Evolutionary conservation across 78 protist species (phyloP).

Genomic region (Cavenderia fasciculata): DNA sequence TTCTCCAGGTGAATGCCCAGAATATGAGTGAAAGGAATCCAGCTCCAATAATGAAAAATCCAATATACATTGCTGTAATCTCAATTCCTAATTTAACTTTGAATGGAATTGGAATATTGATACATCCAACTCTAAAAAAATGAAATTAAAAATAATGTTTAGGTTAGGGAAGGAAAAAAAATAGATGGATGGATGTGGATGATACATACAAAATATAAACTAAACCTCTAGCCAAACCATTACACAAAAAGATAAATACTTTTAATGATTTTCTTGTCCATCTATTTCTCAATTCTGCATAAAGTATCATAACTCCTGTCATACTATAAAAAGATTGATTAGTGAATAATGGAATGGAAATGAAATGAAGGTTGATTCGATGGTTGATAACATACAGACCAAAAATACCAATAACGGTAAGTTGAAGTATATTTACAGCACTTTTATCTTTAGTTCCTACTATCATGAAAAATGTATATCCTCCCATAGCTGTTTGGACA

Average conservation of each 20-base stretch:
- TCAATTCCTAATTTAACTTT: neutral
- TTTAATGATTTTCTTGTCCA: conserved; percentile 55
- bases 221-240: conserved; percentile 64
- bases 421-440: conserved; percentile 12
- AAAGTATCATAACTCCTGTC: conserved; percentile 26
- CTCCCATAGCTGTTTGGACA: conserved; percentile 55
- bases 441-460: conserved; percentile 19
- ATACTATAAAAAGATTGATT: neutral
- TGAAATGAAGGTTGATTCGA: neutral
- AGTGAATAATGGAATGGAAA: neutral
- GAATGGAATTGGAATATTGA: conserved; percentile 9
- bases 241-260: conserved; percentile 35
- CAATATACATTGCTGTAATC: conserved; percentile 1
- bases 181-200: too few relatives aligned
- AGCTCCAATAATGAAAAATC: conserved; percentile 26
- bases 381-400: neutral
- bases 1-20: conserved; percentile 32
- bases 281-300: conserved; percentile 48
- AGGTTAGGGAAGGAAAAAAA: too few relatives aligned
- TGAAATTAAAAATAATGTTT: neutral
- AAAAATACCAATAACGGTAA: conserved; percentile 34
- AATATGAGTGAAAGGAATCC: conserved; percentile 32
- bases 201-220: conserved; percentile 40
- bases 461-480: conserved; percentile 8
- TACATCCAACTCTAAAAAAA: conserved; percentile 1